Percentiles rank a stretch among this genome's conserved stretches.
Conservation (phyloP, 2,329 filamentous ascomycete genomes). For the Pestalotiopsis sp. region DNA sequence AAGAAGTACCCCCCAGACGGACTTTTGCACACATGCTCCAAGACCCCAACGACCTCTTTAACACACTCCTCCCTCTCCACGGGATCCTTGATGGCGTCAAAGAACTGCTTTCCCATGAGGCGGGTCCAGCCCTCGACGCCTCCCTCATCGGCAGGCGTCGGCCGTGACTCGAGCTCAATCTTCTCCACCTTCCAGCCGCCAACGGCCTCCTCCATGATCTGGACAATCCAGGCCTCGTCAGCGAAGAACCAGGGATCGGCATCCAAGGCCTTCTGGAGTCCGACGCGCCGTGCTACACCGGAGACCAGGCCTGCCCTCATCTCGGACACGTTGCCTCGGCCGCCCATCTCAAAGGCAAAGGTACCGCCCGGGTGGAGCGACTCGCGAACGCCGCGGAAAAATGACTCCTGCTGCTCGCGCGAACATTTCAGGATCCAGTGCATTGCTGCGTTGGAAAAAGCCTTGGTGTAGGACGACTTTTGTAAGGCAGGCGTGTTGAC, state of each 20-base stretch:
- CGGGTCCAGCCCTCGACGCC: slow-evolving; percentile 69
- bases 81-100: slow-evolving; percentile 54
- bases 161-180: slow-evolving; percentile 66
- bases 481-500: slow-evolving; percentile 37
- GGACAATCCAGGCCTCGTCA: slow-evolving; percentile 60
- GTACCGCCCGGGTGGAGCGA: slow-evolving; percentile 57
- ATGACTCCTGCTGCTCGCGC: slow-evolving; percentile 43
- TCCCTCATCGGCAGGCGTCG: slow-evolving; percentile 60
- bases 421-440: slow-evolving; percentile 64
- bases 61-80: slow-evolving; percentile 55
- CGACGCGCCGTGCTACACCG: slow-evolving; percentile 54
- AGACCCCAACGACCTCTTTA: slow-evolving; percentile 54
- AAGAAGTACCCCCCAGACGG: slow-evolving; percentile 60
- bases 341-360: slow-evolving; percentile 74
- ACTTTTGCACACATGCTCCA: slow-evolving; percentile 57
- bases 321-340: slow-evolving; percentile 69
- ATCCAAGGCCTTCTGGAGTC: slow-evolving; percentile 49
- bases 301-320: slow-evolving; percentile 60
- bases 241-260: slow-evolving; percentile 75
- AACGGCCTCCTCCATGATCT: slow-evolving; percentile 43
- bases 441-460: slow-evolving; percentile 69
- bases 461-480: slow-evolving; percentile 50
- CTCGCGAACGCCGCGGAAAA: slow-evolving; percentile 56
- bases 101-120: slow-evolving; percentile 62
- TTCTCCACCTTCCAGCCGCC: slow-evolving; percentile 53